Conservation (phyloP, 495 filamentous ascomycete species). For the Neurospora sp. region DNA sequence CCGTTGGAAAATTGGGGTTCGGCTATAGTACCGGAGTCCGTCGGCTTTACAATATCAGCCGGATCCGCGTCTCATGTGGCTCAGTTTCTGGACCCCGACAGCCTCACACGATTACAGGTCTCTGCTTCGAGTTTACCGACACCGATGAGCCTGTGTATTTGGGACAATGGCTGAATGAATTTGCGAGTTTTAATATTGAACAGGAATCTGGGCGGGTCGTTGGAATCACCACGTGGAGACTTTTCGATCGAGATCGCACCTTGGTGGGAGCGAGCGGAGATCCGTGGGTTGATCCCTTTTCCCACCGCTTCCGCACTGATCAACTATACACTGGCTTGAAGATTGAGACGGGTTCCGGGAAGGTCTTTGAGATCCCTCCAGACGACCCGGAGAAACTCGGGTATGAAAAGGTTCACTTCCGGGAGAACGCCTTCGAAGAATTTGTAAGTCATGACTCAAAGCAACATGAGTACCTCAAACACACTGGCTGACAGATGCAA, state of each 20-base stretch:
- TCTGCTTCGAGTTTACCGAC: not conserved
- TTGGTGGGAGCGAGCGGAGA: not conserved
- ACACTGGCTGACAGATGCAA: not conserved
- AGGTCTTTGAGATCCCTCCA: not conserved
- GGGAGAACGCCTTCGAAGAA: not conserved
- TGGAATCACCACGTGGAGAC: not conserved
- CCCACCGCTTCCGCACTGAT: not conserved
- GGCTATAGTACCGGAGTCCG: not conserved
- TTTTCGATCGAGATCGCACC: not conserved
- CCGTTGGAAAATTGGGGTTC: not conserved
- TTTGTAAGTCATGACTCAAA: not conserved
- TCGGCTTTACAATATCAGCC: not conserved
- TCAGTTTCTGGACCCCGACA: not conserved
- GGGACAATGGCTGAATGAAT: not conserved
- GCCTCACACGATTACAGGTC: not conserved
- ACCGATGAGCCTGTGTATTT: not conserved
- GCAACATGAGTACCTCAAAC: not conserved
- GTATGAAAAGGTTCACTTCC: not conserved
- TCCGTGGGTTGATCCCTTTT: not conserved
- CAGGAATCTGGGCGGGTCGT: not conserved
- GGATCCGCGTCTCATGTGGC: not conserved
- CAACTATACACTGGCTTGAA: not conserved
- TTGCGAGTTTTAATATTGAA: not conserved
- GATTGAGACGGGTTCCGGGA: not conserved
- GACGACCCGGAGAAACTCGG: not conserved